phyloP scores from a whole-genome alignment of 2,329 filamentous ascomycete genomes.

The Atkinsonella hypoxylon region DNA sequence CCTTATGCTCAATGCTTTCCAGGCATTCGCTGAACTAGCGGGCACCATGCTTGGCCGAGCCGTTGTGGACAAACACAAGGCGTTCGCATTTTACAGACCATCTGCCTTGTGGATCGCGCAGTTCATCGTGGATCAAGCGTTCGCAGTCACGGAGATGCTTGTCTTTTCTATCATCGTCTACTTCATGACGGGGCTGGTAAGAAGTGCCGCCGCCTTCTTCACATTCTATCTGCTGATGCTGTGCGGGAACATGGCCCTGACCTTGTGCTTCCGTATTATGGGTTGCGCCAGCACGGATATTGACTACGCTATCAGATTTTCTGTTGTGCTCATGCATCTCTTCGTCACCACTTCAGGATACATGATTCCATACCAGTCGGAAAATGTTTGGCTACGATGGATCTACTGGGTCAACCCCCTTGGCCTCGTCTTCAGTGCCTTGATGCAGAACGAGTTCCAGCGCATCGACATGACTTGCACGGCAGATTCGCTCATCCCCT shows the following conservation, averaged over 20 bases:
- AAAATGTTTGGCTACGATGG: conserved; percentile 70
- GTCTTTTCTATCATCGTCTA: conserved; percentile 67
- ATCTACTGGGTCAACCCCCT: conserved; percentile 68
- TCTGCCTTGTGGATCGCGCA: conserved; percentile 76
- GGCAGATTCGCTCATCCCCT: conserved; percentile 55
- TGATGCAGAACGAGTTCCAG: conserved; percentile 84
- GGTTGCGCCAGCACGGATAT: conserved; percentile 70
- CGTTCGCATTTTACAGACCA: conserved; percentile 72
- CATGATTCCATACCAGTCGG: conserved; percentile 64
- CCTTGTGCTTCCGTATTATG: conserved; percentile 63
- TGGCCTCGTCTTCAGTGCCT: conserved; percentile 59
- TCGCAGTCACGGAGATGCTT: conserved; percentile 57
- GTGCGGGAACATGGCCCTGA: conserved; percentile 59
- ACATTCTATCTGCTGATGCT: conserved; percentile 63
- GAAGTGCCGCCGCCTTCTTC: conserved; percentile 68
- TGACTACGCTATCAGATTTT: conserved; percentile 75
- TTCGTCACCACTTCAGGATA: conserved; percentile 75
- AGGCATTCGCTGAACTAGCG: conserved; percentile 68
- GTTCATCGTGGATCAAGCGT: conserved; percentile 66
- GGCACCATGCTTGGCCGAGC: conserved; percentile 63
- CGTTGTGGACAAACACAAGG: conserved; percentile 74
- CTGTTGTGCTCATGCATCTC: conserved; percentile 67
- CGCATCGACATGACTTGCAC: conserved; percentile 58
- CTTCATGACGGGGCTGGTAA: conserved; percentile 60
- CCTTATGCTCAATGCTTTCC: conserved; percentile 78